A percentile compares a stretch with the other conserved stretches of the same genome.
These are phyloP conservation scores for Nicotiana knightiana DNA, from an alignment of 257 asterid species.

Conservation along the genomic window DNA sequence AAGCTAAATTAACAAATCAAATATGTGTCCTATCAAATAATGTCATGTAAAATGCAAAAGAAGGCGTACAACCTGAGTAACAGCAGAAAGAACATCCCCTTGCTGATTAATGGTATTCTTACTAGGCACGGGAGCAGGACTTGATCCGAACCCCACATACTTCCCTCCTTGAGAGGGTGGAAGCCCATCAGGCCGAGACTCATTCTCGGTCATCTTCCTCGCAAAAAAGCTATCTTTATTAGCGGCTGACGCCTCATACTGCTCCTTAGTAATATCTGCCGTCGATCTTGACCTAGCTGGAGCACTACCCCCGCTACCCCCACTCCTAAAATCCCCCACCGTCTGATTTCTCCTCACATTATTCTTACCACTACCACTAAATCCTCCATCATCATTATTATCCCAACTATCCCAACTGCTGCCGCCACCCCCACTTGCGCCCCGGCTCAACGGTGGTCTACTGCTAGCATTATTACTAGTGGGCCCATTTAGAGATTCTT, in stretches of 20 bases:
- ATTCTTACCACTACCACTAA: constrained; percentile 22
- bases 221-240: constrained; percentile 69
- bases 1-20: background rate
- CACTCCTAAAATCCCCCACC: constrained; percentile 72
- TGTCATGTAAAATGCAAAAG: background rate
- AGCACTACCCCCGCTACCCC: constrained; percentile 40
- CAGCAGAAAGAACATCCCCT: constrained; percentile 74
- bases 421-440: constrained; percentile 24
- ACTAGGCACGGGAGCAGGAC: constrained; percentile 35
- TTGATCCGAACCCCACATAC: constrained; percentile 88
- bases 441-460: constrained; percentile 57
- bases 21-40: background rate
- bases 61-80: constrained; percentile 49
- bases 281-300: constrained; percentile 66
- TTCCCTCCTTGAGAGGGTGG: constrained; percentile 96
- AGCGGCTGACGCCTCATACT: constrained; percentile 82
- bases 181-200: constrained; percentile 68
- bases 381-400: constrained; percentile 50
- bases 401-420: constrained; percentile 88
- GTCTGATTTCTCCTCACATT: constrained; percentile 67
- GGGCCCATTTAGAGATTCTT: constrained; percentile 31
- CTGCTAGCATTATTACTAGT: constrained; percentile 8
- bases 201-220: constrained; percentile 60
- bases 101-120: constrained; percentile 27
- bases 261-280: constrained; percentile 47